Percentiles rank a stretch among this genome's conserved stretches.
phyloP scores from a whole-genome alignment of 768 basidiomycete species.

The Hydnum rufescens region DNA sequence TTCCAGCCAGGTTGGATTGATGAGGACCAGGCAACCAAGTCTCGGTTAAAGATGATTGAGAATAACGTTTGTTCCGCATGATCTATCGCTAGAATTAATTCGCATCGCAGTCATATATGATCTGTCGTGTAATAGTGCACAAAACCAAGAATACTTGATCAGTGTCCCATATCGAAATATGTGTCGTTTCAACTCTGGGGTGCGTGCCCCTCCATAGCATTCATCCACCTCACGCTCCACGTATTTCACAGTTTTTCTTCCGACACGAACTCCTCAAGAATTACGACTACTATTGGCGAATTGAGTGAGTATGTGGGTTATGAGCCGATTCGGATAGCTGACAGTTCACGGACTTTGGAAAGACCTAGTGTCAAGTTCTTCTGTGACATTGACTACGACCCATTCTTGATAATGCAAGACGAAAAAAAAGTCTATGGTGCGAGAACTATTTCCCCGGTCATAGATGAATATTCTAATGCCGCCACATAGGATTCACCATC shows the following conservation, averaged over 20 bases:
- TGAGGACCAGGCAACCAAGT: conserved; percentile 39
- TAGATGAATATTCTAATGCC: conserved; percentile 7
- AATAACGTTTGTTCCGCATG: conserved; percentile 22
- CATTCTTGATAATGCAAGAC: conserved; percentile 64
- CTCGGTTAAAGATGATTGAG: conserved; percentile 40
- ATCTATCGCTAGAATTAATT: not conserved
- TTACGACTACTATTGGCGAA: conserved; percentile 79
- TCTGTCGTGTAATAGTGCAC: not conserved
- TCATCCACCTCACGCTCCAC: conserved; percentile 1
- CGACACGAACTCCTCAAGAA: conserved; percentile 52
- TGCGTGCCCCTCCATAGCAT: conserved; percentile 18
- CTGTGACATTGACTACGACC: conserved; percentile 57
- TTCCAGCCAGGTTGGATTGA: conserved; percentile 63
- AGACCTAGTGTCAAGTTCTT: conserved; percentile 65
- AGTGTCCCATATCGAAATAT: conserved; percentile 60
- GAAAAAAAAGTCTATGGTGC: conserved; percentile 67
- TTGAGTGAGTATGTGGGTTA: conserved; percentile 36
- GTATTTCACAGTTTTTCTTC: conserved; percentile 48
- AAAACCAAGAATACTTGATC: not conserved
- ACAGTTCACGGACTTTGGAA: not conserved
- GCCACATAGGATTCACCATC: conserved; percentile 55
- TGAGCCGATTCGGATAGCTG: not conserved
- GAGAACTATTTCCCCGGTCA: not conserved
- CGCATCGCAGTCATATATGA: conserved; percentile 8
- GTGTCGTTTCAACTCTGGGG: conserved; percentile 89